These are phyloP conservation scores for Phyllosticta citriasiana DNA, from an alignment of 2,329 filamentous ascomycete genomes.

Conservation along the genomic window DNA sequence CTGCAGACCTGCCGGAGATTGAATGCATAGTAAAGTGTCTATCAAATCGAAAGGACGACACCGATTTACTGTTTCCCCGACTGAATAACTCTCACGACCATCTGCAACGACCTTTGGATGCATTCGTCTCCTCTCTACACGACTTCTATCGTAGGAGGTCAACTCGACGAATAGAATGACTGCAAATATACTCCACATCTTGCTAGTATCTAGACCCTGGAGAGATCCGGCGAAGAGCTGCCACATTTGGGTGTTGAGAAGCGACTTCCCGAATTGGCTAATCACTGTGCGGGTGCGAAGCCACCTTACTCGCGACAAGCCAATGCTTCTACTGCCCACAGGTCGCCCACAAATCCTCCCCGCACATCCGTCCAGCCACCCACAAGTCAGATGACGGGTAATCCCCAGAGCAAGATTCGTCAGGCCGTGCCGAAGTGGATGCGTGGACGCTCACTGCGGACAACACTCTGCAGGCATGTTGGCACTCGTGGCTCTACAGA, in stretches of 20 bases:
- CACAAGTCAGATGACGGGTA: neutral
- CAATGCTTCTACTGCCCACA: neutral
- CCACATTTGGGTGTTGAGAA: neutral
- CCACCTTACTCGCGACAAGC: neutral
- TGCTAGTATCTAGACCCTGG: neutral
- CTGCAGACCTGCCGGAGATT: no score
- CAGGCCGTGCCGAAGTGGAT: neutral
- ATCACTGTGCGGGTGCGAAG: neutral
- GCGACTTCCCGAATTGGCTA: neutral
- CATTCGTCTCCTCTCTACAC: no score
- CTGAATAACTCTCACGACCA: no score
- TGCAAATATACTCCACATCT: neutral
- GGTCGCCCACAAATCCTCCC: constrained; percentile 4
- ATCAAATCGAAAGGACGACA: no score
- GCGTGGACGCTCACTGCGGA: neutral
- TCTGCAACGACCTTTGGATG: no score
- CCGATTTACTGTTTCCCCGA: no score
- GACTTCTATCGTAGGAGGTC: no score
- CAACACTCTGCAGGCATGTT: neutral
- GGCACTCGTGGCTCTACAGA: neutral
- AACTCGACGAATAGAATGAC: no score
- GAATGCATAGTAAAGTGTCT: no score
- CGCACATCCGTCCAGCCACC: neutral
- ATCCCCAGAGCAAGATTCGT: neutral
- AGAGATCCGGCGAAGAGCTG: neutral